Base-by-base conservation (phyloP, 305 asterid genomes). In the Fraxinus floribunda region DNA sequence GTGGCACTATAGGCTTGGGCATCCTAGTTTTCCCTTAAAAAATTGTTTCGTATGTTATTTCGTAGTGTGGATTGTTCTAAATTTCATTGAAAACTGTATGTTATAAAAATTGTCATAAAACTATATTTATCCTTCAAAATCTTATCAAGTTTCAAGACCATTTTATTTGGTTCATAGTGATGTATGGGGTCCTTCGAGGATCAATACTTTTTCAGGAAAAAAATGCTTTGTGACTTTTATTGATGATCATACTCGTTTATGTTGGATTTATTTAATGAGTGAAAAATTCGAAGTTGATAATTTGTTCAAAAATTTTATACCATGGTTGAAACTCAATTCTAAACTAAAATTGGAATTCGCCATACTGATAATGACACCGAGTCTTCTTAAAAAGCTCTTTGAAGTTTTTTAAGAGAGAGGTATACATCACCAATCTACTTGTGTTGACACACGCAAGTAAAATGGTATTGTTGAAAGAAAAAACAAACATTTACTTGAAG, bases 401-500 rank as follows among this genome's bases (percentile, higher is more conserved):
- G 66, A 55, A n/a, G 9, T 55, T 55, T 55, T 55, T 55, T 5
- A n/a, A 55, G 26, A 49, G 26, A 55, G 7, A 52, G 1, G 11
- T 1, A 18, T n/a, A n/a, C 24, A n/a, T n/a, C 66, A 55, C 24
- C 66, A 55, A n/a, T 55, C 66, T n/a, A 55, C 66, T 55, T n/a
- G 66, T 55, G 26, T n/a, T 1, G 24, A 55, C 26, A 55, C 66
- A 5, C 64, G 0, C 6, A 24, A 55, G 22, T 7, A 18, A 55
- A 55, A 55, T 55, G 68, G 77, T 13, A 68, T 22, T 39, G 29
- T 39, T 39, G 30, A 68, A 20, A 8, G 52, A 80, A 80, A 16
- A 70, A 79, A 70, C 16, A 79, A 68, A 44, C 77, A 70, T 26
- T 70, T 72, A 29, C 83, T 80, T 32, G 79, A 80, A 20, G 79